Evolutionary conservation across 2,329 filamentous ascomycete species (phyloP), one percentile per base, ranked within the genome.

Genomic region (Hysterium pulicare): DNA sequence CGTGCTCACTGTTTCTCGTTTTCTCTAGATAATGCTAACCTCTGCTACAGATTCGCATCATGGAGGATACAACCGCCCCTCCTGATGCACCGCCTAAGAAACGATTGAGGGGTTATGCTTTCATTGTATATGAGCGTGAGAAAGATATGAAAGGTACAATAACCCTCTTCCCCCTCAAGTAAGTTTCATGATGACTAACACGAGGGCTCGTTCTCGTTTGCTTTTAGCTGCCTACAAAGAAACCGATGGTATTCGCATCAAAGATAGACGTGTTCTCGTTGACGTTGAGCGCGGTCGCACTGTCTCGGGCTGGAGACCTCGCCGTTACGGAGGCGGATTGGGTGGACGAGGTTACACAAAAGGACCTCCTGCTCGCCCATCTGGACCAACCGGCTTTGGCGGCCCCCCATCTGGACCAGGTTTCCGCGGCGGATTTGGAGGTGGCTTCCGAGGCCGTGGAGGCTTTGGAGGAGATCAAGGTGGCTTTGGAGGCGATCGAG

Each of bases 71-170:
- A 4, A 82, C 87, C 55, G 78, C 82, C 78, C 54, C 79, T 79
- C 61, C 85, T 78, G 67, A 81, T 77, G 43, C 86, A 36, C 55
- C 64, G 10, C 40, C 49, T 6, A 70, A 70, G 53, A 73, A 70
- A 61, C 89, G 90, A 71, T 87, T 94, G 62, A 79, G 85, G 59
- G 93, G 93, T 48, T 98, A 98, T 69, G 93, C 89, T 48, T 98
- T 98, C 64, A 86, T 98, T 55, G 88, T 97, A 41, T 98, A 91
- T 65, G 91, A 97, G 71, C 85, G 88, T 67, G 93, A 97, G 72
- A 90, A 91, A 71, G 93, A 97, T 67, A 96, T 97, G 90, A 94
- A 94, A 89, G 90, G 90, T 96, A 94, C 82, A 73, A 70, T 69
- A 71, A 54, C 57, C 57, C 57, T 57, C 62, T 61, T 57, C 61